A percentile compares a stretch with the other conserved stretches of the same genome.
Conservation (phyloP, 176 grass and related monocot species). For the Eleusine coracana region DNA sequence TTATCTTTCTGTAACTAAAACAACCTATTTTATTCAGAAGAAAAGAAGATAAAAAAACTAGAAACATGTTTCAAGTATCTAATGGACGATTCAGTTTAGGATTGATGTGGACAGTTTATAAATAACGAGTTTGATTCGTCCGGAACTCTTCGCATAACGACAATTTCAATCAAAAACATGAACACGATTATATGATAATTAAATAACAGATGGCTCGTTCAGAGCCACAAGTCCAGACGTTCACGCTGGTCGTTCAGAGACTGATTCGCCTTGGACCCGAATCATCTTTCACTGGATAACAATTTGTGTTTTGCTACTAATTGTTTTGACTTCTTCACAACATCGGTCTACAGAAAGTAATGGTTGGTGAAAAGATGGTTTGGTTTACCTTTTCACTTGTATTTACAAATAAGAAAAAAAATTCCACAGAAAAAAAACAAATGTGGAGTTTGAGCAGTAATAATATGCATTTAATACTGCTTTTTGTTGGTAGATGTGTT, state of each 20-base stretch:
- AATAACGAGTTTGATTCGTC: constrained; percentile 10
- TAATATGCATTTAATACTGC: no score
- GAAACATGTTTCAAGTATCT: background rate
- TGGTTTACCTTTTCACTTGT: background rate
- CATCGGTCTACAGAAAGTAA: background rate
- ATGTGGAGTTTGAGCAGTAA: no score
- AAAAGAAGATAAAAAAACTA: background rate
- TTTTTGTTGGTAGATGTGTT: no score
- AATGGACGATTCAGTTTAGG: background rate
- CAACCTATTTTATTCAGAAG: background rate
- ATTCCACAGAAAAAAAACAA: no score
- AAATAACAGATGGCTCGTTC: constrained; percentile 3
- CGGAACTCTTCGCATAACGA: constrained; percentile 12
- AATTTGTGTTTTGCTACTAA: constrained; percentile 22
- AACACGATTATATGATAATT: background rate
- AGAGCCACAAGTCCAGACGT: constrained; percentile 31
- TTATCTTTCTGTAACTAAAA: constrained; percentile 23
- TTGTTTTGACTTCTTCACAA: background rate
- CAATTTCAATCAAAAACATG: background rate
- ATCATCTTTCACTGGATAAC: constrained; percentile 11
- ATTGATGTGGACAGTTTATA: constrained; percentile 20
- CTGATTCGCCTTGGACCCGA: background rate
- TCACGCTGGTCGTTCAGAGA: background rate
- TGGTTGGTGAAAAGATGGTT: background rate
- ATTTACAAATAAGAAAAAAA: background rate